Conservation (phyloP, 2,329 filamentous ascomycete genomes). For the Rutstroemia sp. region DNA sequence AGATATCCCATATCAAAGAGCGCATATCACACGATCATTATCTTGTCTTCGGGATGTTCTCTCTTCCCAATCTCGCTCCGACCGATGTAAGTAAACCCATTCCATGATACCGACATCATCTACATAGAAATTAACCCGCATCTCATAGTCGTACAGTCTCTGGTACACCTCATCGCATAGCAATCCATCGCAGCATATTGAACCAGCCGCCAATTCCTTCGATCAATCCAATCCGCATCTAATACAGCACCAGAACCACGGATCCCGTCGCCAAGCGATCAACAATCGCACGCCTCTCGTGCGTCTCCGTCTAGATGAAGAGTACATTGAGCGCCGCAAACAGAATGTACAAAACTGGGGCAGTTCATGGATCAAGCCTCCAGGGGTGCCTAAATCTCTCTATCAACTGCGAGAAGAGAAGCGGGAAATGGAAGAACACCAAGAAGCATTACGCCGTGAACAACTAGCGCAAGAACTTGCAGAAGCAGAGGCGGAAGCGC, state of each 20-base stretch:
- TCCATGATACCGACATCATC: conserved; percentile 6
- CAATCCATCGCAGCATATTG: conserved; percentile 28
- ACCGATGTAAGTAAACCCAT: conserved; percentile 50
- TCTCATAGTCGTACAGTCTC: conserved; percentile 56
- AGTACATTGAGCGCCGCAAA: conserved; percentile 67
- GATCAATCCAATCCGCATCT: conserved; percentile 12
- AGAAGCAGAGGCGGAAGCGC: conserved; percentile 44
- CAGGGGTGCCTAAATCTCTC: conserved; percentile 80
- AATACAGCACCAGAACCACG: conserved; percentile 17
- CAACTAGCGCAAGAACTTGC: conserved; percentile 67
- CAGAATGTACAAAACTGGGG: conserved; percentile 81
- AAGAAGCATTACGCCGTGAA: conserved; percentile 65
- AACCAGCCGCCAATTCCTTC: conserved; percentile 25
- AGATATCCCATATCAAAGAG: too few species aligned
- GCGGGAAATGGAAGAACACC: conserved; percentile 79
- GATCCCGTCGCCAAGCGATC: conserved; percentile 35
- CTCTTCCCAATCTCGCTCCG: conserved; percentile 60
- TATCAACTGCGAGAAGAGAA: conserved; percentile 86
- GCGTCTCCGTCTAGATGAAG: conserved; percentile 68
- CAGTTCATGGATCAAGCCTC: conserved; percentile 82
- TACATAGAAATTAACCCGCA: neutral
- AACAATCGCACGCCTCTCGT: conserved; percentile 57
- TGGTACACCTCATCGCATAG: conserved; percentile 59
- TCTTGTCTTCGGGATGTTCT: conserved; percentile 36
- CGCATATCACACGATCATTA: neutral